Base-by-base conservation (phyloP, 352 stramenopile species). In the Discostella stelligera region DNA sequence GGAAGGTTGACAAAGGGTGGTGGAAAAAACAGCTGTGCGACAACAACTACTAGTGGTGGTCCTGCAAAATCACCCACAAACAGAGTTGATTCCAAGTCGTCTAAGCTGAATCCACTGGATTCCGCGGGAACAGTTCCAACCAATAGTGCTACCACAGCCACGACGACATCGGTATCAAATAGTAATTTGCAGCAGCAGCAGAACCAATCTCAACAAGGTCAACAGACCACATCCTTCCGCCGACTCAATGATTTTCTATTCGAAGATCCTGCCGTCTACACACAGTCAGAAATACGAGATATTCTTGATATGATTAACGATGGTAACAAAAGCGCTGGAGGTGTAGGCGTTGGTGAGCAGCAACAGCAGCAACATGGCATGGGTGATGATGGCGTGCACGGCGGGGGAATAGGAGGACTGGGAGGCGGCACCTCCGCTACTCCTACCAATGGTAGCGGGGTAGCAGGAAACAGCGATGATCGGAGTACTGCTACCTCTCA, bases 231-330 rank as follows among this genome's bases (percentile, higher is more conserved):
- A 21, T 69, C 61, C 2, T 77, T 77, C n/a, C 67, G 74, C 30
- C 73, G 63, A 25, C 71, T 86, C 16, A 82, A 60, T 16, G 85
- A 93, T 50, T 93, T 93, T 62, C 21, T 90, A 16, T 82, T 80
- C 21, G 88, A 93, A 81, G 88, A 93, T 88, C 82, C 82, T 14
- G 76, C 89, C 30, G 75, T 86, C 8, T 93, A 93, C 63, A 85
- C 84, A 1, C 82, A 86, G 60, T 65, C 74, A 55, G 88, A 93
- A 70, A 91, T 93, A 58, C 73, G 85, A 48, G 80, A 91, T 30
- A 86, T 93, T 71, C 61, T 93, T 10, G 88, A 93, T 58, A 90
- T 91, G 84, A 92, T 93, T 72, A 85, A 91, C 67, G 84, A 91
- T 74, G 88, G 88, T 10, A 91, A 91, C 79, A 61, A 58, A 18